Conservation (phyloP, 192 early-diverging fungal species). For the Allomyces javanicus region DNA sequence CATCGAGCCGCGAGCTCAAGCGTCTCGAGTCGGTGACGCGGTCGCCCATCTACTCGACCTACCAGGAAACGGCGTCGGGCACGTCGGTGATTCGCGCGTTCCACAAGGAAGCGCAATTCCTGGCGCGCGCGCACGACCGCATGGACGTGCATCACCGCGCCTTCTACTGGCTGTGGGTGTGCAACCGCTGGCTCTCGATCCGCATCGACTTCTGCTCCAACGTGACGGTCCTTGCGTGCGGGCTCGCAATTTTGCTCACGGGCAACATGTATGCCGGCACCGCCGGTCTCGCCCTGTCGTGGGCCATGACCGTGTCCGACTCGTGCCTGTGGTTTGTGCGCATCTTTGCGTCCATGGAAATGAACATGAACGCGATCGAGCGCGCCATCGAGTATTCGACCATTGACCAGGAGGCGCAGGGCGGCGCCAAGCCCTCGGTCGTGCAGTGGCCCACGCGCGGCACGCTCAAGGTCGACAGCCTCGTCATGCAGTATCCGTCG, state of each 20-base stretch:
- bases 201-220: conserved; percentile 50
- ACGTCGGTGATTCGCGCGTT: conserved; percentile 71
- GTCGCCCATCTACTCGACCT: conserved; percentile 46
- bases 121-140: conserved; percentile 31
- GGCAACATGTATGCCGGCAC: conserved; percentile 59
- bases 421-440: conserved; percentile 24
- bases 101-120: conserved; percentile 44
- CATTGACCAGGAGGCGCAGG: conserved; percentile 60
- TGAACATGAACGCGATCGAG: conserved; percentile 73
- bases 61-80: conserved; percentile 44
- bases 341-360: conserved; percentile 62
- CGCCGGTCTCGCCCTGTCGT: conserved; percentile 69
- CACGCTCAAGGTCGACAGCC: conserved; percentile 41
- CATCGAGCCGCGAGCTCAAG: conserved; percentile 55
- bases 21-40: conserved; percentile 51
- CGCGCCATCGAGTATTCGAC: conserved; percentile 63
- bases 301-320: conserved; percentile 66
- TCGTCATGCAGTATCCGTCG: conserved; percentile 58
- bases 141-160: conserved; percentile 69
- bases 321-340: conserved; percentile 66
- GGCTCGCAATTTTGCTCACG: conserved; percentile 14
- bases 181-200: conserved; percentile 72
- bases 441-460: conserved; percentile 50
- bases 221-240: not conserved
- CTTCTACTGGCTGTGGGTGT: conserved; percentile 68